These are phyloP conservation scores for Globisporangium spiculum DNA, from an alignment of 352 stramenopile species.

Conservation along the genomic window DNA sequence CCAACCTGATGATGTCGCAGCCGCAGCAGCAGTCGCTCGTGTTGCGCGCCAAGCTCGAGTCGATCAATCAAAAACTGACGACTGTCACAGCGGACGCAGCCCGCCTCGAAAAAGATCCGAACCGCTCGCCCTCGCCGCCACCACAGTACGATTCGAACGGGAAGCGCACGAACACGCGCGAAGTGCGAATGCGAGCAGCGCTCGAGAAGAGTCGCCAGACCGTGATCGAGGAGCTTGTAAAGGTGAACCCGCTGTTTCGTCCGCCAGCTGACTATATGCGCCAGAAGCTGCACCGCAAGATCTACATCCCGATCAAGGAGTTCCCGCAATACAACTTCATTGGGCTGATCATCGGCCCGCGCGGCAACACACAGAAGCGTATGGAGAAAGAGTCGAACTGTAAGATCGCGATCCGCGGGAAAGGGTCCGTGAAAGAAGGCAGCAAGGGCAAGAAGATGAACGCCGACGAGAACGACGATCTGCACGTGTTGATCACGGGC, in stretches of 20 bases:
- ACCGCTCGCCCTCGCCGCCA: conserved; percentile 88
- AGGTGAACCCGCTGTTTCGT: conserved; percentile 91
- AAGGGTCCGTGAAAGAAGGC: conserved; percentile 97
- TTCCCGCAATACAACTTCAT: conserved; percentile 99
- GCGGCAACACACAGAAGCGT: conserved; percentile 98
- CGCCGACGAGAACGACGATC: conserved; percentile 94
- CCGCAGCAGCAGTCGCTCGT: conserved; percentile 74
- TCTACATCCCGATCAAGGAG: conserved; percentile 97
- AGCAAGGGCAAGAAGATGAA: conserved; percentile 92
- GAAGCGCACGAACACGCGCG: conserved; percentile 96
- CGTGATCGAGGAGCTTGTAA: conserved; percentile 95
- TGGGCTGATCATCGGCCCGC: conserved; percentile 97
- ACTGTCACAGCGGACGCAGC: conserved; percentile 84
- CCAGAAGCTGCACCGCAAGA: conserved; percentile 93
- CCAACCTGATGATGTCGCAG: conserved; percentile 37
- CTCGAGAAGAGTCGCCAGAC: conserved; percentile 90
- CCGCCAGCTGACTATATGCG: conserved; percentile 87
- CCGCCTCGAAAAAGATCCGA: conserved; percentile 83
- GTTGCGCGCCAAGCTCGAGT: conserved; percentile 70
- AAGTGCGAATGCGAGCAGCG: conserved; percentile 91
- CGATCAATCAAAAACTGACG: conserved; percentile 64
- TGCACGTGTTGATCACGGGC: conserved; percentile 94
- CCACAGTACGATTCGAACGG: conserved; percentile 96
- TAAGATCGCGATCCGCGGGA: conserved; percentile 98
- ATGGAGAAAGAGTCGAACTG: conserved; percentile 98